A percentile compares a stretch with the other conserved stretches of the same genome.
Evolutionary conservation across 2,329 filamentous ascomycete genomes (phyloP).

Genomic region (Karstenula rhodostoma): DNA sequence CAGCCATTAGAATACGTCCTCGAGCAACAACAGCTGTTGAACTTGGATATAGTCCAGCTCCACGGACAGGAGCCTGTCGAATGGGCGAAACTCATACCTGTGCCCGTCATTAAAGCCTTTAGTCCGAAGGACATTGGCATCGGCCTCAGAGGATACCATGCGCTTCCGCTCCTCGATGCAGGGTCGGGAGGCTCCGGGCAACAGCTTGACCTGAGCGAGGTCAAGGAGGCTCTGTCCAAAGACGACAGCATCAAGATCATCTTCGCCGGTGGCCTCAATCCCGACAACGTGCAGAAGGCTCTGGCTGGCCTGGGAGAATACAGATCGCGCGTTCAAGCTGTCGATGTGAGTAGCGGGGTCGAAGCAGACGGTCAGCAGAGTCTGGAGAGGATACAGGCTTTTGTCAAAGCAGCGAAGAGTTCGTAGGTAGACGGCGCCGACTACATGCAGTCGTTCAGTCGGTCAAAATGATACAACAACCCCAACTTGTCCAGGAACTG

Average conservation of each 20-base stretch:
- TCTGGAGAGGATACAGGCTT: slow-evolving; percentile 79
- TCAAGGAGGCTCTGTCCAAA: slow-evolving; percentile 70
- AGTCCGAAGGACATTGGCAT: slow-evolving; percentile 77
- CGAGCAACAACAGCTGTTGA: slow-evolving; percentile 76
- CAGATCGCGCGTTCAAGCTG: slow-evolving; percentile 73
- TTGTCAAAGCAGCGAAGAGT: slow-evolving; percentile 74
- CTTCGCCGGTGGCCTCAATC: slow-evolving; percentile 83
- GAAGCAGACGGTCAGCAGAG: slow-evolving; percentile 81
- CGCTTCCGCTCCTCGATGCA: slow-evolving; percentile 84
- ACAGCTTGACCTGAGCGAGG: slow-evolving; percentile 74
- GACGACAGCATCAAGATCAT: slow-evolving; percentile 78
- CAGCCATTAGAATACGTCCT: slow-evolving; percentile 86
- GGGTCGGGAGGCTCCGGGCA: slow-evolving; percentile 84
- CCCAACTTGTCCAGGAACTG: neutral
- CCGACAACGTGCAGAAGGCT: slow-evolving; percentile 76
- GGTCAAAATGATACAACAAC: neutral
- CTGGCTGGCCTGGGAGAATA: slow-evolving; percentile 70
- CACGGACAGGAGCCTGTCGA: slow-evolving; percentile 93
- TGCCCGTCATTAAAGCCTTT: slow-evolving; percentile 90
- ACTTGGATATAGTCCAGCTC: slow-evolving; percentile 88
- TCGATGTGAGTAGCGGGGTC: slow-evolving; percentile 95
- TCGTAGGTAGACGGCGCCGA: slow-evolving; percentile 14
- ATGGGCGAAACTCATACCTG: slow-evolving; percentile 88
- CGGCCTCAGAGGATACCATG: slow-evolving; percentile 79
- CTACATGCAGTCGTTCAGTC: neutral